phyloP scores from a whole-genome alignment of 2,329 filamentous ascomycete genomes.

The Ceratocystis variospora region DNA sequence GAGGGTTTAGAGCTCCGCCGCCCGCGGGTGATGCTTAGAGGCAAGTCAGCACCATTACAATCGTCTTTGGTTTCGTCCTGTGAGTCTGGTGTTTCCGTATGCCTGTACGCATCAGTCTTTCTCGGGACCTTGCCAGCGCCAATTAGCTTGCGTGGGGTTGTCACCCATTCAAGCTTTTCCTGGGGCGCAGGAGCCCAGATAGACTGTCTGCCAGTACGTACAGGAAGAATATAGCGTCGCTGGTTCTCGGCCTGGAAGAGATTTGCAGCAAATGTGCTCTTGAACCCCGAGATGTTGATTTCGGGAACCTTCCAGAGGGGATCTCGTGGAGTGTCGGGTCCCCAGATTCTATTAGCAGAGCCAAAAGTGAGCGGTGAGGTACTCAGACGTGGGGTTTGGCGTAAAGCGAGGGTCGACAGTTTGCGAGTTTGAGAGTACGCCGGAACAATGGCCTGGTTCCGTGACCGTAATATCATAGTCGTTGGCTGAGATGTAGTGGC shows the following conservation, averaged over 20 bases:
- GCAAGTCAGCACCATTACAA: background rate
- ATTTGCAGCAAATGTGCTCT: slow-evolving; percentile 19
- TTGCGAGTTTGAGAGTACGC: background rate
- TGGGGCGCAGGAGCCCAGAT: slow-evolving; percentile 26
- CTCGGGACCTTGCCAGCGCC: background rate
- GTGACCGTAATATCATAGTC: background rate
- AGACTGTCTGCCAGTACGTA: slow-evolving; percentile 25
- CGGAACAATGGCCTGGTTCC: background rate
- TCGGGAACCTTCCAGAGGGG: slow-evolving; percentile 19
- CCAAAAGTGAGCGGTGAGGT: slow-evolving; percentile 3
- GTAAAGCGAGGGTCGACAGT: background rate
- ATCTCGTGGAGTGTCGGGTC: slow-evolving; percentile 10
- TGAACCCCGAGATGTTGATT: slow-evolving; percentile 18
- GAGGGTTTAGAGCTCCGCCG: no score
- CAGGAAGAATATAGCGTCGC: slow-evolving; percentile 26
- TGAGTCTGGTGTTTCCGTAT: background rate
- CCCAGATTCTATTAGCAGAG: slow-evolving; percentile 6
- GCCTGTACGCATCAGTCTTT: background rate
- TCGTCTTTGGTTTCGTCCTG: background rate
- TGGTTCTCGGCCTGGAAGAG: slow-evolving; percentile 20
- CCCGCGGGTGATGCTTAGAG: no score
- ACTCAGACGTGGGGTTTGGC: slow-evolving; percentile 3
- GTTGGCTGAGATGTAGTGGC: background rate
- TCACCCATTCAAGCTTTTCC: slow-evolving; percentile 21
- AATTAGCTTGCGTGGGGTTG: background rate